Percentiles rank a stretch among this genome's conserved stretches.
Conservation (phyloP, 202 grass and related monocot genomes). For the Elaeis oleifera region DNA sequence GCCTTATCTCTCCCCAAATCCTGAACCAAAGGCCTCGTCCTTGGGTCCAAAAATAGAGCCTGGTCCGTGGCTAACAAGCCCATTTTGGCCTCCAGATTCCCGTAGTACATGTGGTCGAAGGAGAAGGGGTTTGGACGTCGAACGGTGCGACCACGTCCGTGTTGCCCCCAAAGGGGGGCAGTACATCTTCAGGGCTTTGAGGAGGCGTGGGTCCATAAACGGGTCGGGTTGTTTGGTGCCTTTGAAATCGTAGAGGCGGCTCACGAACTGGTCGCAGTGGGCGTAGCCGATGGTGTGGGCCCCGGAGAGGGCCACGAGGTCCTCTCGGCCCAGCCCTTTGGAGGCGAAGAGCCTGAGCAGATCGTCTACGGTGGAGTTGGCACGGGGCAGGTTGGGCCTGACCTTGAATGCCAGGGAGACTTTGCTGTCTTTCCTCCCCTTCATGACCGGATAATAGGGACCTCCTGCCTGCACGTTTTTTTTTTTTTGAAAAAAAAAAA, state of each 20-base stretch:
- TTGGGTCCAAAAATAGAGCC: conserved; percentile 45
- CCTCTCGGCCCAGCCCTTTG: conserved; percentile 42
- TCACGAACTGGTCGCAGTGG: conserved; percentile 68
- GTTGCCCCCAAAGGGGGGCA: conserved; percentile 75
- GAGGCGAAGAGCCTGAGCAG: conserved; percentile 67
- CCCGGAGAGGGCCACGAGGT: conserved; percentile 76
- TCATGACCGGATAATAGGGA: conserved; percentile 62
- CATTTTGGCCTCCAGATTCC: conserved; percentile 22
- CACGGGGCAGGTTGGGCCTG: conserved; percentile 46
- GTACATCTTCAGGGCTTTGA: conserved; percentile 79
- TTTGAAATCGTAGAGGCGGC: conserved; percentile 68
- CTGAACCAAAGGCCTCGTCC: conserved; percentile 50
- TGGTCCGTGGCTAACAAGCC: conserved; percentile 44
- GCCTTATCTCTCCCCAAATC: conserved; percentile 44
- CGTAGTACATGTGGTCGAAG: conserved; percentile 86
- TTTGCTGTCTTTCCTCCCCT: conserved; percentile 82
- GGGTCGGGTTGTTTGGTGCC: conserved; percentile 56
- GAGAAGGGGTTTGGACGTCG: conserved; percentile 83
- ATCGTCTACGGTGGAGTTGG: conserved; percentile 70
- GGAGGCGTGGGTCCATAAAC: conserved; percentile 62
- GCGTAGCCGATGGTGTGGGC: conserved; percentile 88
- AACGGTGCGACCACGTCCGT: conserved; percentile 64
- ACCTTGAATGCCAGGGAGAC: conserved; percentile 57
- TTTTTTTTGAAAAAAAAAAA: too few relatives aligned
- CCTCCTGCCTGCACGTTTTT: conserved; percentile 51